Evolutionary conservation across 106 monocot genomes (phyloP), one percentile per base, ranked within the genome.

Genomic region (Alisma plantagoaquatica): DNA sequence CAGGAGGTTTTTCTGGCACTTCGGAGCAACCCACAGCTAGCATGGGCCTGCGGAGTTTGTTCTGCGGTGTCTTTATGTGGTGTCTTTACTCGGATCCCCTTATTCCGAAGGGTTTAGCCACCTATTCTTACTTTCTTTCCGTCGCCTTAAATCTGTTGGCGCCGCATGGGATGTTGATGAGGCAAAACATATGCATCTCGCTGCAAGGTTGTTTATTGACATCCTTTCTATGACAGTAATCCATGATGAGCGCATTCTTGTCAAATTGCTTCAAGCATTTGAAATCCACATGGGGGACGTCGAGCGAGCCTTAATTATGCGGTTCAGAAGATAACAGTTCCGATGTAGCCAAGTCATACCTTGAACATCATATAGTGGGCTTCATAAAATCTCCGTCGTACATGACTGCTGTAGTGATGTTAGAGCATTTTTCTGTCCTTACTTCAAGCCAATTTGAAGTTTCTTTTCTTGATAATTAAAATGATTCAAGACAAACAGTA

Each of bases 91-190:
- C 66, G 96, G 88, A 16, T 59, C 70, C 50, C 70, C 63, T n/a
- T 81, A 96, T 58, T 33, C 75, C 46, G 96, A 89, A 68, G 96
- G 96, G 2, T 96, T 96, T 56, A 76, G 84, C 48, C 96, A 96
- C 65, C 71, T 96, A 68, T 68, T 96, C 46, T 66, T 74, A 55
- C 84, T 84, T 56, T 84, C 83, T 58, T 53, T 88, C 51, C 66
- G 69, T 31, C 81, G 81, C 46, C 59, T 88, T 20, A 66, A 63
- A 66, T 44, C 57, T 31, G 26, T 59, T 22, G 54, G 70, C 45
- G 61, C 60, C 11, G 18, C 26, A 25, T 19, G 69, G 35, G 67
- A 81, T 65, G 76, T 65, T 65, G 51, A 62, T 23, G 64, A 82
- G 29, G 69, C 88, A 57, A 96, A 89, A 41, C 57, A 22, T 27